These are phyloP conservation scores for Eucalyptus cladocalyx DNA, from an alignment of 345 rosid genomes.

Conservation along the genomic window DNA sequence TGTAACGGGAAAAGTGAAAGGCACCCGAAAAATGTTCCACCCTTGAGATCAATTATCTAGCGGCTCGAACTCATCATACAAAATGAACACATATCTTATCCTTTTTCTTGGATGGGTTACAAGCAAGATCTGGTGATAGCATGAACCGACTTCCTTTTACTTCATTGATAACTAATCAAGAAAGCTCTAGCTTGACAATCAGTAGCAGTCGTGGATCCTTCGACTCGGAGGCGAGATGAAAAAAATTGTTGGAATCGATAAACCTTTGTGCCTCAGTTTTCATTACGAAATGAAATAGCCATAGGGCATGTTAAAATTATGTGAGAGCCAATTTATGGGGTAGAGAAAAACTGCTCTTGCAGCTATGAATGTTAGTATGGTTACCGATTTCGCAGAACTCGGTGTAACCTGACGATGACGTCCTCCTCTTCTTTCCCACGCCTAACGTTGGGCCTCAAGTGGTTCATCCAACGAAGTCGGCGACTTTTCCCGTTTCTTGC, in stretches of 20 bases:
- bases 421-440: constrained; percentile 1
- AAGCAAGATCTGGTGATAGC: not conserved
- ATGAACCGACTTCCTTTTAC: not conserved
- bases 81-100: not conserved
- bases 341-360: not conserved
- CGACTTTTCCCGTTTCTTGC: constrained; percentile 2
- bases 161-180: not conserved
- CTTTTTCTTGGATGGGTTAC: not conserved
- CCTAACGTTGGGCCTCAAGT: not conserved
- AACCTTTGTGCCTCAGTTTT: not conserved
- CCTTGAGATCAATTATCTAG: not conserved
- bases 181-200: not conserved
- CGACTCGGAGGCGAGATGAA: not conserved
- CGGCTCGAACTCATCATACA: not conserved
- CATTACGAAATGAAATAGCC: not conserved
- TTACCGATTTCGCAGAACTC: not conserved
- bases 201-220: not conserved
- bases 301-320: not conserved
- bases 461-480: constrained; percentile 4
- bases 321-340: not conserved
- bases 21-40: not conserved
- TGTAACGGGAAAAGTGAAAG: not conserved
- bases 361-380: not conserved
- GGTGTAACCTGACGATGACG: not conserved
- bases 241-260: not conserved